Evolutionary conservation across 1,284 basidiomycete species (phyloP).

Genomic region (Tylopilus orsonianus): DNA sequence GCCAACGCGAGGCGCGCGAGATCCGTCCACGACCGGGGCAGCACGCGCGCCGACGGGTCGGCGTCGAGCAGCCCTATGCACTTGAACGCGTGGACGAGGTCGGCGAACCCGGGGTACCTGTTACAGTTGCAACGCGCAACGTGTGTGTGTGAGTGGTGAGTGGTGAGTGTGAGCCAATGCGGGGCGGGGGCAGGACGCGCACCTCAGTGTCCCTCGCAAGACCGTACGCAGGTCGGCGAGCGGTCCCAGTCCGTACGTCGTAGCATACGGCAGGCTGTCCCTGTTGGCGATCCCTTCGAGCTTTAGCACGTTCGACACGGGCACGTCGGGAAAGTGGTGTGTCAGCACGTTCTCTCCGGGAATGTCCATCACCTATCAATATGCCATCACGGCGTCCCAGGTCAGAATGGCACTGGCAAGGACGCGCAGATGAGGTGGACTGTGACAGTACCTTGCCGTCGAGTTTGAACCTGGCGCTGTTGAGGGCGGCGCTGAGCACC

Average conservation of each 20-base stretch:
- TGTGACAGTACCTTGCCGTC: slow-evolving; percentile 46
- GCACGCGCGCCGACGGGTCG: slow-evolving; percentile 34
- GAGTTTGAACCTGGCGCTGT: slow-evolving; percentile 74
- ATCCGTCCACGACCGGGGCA: slow-evolving; percentile 45
- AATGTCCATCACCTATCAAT: slow-evolving; percentile 49
- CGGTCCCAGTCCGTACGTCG: slow-evolving; percentile 65
- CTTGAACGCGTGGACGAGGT: slow-evolving; percentile 75
- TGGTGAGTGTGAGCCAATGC: too few relatives aligned
- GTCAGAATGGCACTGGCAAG: too few relatives aligned
- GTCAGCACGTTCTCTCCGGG: slow-evolving; percentile 56
- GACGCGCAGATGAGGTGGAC: too few relatives aligned
- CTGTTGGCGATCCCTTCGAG: slow-evolving; percentile 91
- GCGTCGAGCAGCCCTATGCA: slow-evolving; percentile 70
- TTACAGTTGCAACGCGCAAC: too few relatives aligned
- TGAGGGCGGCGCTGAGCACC: slow-evolving; percentile 81
- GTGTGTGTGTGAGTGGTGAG: too few relatives aligned
- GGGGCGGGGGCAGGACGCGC: slow-evolving; percentile 16
- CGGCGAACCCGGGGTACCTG: slow-evolving; percentile 87
- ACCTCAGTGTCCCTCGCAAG: slow-evolving; percentile 86
- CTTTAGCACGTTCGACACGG: slow-evolving; percentile 65
- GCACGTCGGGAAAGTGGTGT: slow-evolving; percentile 62
- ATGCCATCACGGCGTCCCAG: too few relatives aligned
- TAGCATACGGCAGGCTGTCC: slow-evolving; percentile 78
- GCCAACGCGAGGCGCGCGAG: slow-evolving; percentile 42
- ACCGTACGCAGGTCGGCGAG: slow-evolving; percentile 60